These are phyloP conservation scores for Lipomyces spencermartinsiae DNA, from an alignment of 805 yeast species.

Conservation along the genomic window DNA sequence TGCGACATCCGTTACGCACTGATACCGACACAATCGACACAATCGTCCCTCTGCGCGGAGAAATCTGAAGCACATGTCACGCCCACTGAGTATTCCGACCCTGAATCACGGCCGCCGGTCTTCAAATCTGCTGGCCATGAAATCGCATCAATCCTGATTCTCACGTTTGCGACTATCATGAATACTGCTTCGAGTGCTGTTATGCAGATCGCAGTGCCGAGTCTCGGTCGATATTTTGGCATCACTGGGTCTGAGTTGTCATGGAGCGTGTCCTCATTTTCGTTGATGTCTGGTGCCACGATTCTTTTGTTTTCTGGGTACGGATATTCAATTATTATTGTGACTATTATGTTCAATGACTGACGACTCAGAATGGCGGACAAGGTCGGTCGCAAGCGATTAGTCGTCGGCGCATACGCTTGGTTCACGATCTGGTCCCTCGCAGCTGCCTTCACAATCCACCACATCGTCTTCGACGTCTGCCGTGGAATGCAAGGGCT, in stretches of 20 bases:
- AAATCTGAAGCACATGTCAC: no score
- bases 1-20: no score
- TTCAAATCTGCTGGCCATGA: constrained; percentile 49
- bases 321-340: neutral
- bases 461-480: constrained; percentile 49
- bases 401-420: constrained; percentile 48
- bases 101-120: constrained; percentile 47
- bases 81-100: neutral
- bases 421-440: constrained; percentile 47
- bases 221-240: constrained; percentile 48
- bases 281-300: constrained; percentile 53
- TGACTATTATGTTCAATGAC: neutral
- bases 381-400: constrained; percentile 53
- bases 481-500: constrained; percentile 56
- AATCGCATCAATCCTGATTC: constrained; percentile 44
- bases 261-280: constrained; percentile 53
- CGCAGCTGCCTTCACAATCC: constrained; percentile 45
- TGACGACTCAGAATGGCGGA: constrained; percentile 44
- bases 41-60: no score
- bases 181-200: constrained; percentile 49
- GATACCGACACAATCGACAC: no score
- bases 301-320: constrained; percentile 52
- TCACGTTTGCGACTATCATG: constrained; percentile 53
- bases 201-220: constrained; percentile 49
- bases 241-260: constrained; percentile 52